A percentile compares a stretch with the other conserved stretches of the same genome.
phyloP scores from a whole-genome alignment of 257 asterid species.

The Solanum peruvianum region DNA sequence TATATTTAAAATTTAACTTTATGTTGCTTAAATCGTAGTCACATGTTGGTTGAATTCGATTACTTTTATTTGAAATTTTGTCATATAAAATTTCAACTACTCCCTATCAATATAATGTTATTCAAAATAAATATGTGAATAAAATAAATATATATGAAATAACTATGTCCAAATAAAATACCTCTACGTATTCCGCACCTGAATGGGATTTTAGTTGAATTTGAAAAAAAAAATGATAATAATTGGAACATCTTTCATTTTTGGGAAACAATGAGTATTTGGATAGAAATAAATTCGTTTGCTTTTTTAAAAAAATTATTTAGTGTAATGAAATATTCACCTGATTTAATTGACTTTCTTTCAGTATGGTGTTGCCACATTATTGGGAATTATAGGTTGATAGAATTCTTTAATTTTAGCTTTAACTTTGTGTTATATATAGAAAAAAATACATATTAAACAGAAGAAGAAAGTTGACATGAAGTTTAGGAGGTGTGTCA shows the following conservation, averaged over 20 bases:
- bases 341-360: not conserved
- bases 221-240: not conserved
- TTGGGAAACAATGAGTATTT: not conserved
- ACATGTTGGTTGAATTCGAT: not conserved
- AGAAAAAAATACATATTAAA: not conserved
- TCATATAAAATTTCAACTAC: not conserved
- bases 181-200: not conserved
- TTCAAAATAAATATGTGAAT: not conserved
- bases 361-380: not conserved
- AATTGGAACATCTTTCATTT: not conserved
- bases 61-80: not conserved
- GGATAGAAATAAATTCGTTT: not conserved
- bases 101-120: not conserved
- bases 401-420: not conserved
- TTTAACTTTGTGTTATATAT: not conserved
- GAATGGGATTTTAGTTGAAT: not conserved
- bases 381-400: not conserved
- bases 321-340: not conserved
- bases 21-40: not conserved
- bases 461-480: not conserved
- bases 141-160: not conserved
- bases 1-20: not conserved
- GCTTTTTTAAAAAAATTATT: not conserved
- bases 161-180: not conserved
- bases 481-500: not conserved